phyloP scores from a whole-genome alignment of 345 rosid species.

The Hibiscus syriacus region DNA sequence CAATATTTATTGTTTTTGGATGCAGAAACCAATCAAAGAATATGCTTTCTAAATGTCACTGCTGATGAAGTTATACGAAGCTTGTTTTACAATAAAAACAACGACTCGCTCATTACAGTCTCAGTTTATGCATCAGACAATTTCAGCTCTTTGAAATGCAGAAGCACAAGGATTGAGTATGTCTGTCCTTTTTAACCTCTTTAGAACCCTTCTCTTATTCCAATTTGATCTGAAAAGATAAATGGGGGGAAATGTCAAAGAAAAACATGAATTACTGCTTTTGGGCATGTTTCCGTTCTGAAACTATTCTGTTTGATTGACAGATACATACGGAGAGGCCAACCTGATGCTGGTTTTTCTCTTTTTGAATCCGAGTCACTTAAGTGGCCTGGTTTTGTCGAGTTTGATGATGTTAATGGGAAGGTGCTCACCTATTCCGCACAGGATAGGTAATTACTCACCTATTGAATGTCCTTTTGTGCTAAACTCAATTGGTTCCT shows the following conservation, averaged over 20 bases:
- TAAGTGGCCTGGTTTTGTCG: constrained; percentile 92
- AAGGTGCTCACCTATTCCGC: constrained; percentile 82
- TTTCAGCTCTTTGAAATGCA: constrained; percentile 62
- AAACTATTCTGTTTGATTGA: neutral
- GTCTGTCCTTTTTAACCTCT: constrained; percentile 12
- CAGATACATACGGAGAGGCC: constrained; percentile 65
- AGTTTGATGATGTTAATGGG: constrained; percentile 88
- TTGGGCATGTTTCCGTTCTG: neutral
- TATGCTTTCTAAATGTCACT: constrained; percentile 55
- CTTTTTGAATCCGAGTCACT: constrained; percentile 78
- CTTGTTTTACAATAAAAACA: constrained; percentile 62
- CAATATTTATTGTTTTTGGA: neutral
- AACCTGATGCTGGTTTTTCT: constrained; percentile 74
- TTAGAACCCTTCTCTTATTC: neutral
- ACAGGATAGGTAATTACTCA: constrained; percentile 48
- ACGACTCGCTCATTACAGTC: constrained; percentile 62
- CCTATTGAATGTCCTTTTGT: neutral
- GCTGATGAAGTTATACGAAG: constrained; percentile 61
- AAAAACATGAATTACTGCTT: neutral
- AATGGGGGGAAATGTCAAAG: neutral
- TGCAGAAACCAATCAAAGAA: constrained; percentile 59
- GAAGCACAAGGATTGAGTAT: constrained; percentile 59
- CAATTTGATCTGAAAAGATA: neutral
- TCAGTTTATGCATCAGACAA: constrained; percentile 58
- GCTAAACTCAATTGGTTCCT: neutral